phyloP scores from a whole-genome alignment of 306 rosid species.

The Prinsepia uniflora region DNA sequence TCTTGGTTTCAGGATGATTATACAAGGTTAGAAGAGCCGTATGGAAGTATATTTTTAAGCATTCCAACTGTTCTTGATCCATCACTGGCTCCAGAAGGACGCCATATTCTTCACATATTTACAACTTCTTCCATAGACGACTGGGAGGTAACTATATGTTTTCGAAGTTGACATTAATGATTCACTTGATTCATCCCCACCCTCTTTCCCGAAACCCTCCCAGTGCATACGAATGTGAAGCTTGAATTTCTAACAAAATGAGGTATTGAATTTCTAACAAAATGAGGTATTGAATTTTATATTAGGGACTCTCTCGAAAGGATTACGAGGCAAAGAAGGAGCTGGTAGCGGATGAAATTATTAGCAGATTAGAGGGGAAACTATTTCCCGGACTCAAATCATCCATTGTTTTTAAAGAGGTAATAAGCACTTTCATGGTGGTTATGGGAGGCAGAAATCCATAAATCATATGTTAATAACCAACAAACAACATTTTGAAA shows the following conservation, averaged over 20 bases:
- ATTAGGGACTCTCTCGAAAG: constrained; percentile 60
- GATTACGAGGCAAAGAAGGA: constrained; percentile 86
- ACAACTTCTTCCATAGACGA: constrained; percentile 89
- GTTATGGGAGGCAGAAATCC: background rate
- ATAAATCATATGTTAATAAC: background rate
- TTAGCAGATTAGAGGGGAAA: constrained; percentile 67
- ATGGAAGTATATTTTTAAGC: constrained; percentile 90
- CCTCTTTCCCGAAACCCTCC: constrained; percentile 10
- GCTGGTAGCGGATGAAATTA: constrained; percentile 72
- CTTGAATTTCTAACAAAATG: constrained; percentile 15
- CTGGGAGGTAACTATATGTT: constrained; percentile 62
- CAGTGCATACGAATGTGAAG: constrained; percentile 5
- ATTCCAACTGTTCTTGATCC: constrained; percentile 93
- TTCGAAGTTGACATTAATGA: constrained; percentile 12
- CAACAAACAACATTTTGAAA: background rate
- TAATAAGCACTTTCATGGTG: constrained; percentile 12
- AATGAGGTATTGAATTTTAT: constrained; percentile 22
- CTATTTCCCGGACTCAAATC: constrained; percentile 81
- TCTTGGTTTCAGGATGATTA: constrained; percentile 51
- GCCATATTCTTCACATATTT: constrained; percentile 88
- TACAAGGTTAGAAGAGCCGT: constrained; percentile 72
- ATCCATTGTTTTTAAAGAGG: constrained; percentile 79
- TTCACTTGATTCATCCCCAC: constrained; percentile 20
- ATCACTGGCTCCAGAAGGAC: constrained; percentile 84
- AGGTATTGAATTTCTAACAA: constrained; percentile 21